Conservation (phyloP, 352 stramenopile species). For the Aphanomyces stellatus region DNA sequence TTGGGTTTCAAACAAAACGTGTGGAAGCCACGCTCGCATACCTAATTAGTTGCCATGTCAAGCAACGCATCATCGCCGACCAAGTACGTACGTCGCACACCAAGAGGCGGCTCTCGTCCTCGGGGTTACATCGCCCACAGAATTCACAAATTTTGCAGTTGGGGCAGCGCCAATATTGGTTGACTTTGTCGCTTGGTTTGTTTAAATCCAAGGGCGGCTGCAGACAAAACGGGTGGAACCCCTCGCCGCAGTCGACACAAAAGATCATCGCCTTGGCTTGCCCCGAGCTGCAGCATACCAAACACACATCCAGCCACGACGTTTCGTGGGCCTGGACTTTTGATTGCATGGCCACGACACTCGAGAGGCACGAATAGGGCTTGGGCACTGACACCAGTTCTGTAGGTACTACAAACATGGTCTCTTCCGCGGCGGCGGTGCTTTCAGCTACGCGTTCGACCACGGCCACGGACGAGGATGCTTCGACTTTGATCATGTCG, state of each 20-base stretch:
- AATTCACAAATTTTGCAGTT: conserved; percentile 97
- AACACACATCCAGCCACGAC: conserved; percentile 90
- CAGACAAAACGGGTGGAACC: conserved; percentile 90
- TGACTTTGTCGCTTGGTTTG: conserved; percentile 38
- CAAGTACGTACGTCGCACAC: conserved; percentile 12
- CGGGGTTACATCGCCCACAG: conserved; percentile 50
- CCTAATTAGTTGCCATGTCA: background rate
- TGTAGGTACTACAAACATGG: conserved; percentile 40
- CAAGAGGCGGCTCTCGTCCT: conserved; percentile 14
- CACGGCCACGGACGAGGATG: background rate
- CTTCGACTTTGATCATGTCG: background rate
- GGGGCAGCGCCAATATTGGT: conserved; percentile 84
- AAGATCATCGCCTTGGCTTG: conserved; percentile 83
- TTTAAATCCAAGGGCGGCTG: conserved; percentile 43
- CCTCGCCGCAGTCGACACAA: conserved; percentile 94
- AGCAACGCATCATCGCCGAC: background rate
- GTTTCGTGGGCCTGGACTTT: conserved; percentile 71
- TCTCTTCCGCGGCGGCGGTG: background rate
- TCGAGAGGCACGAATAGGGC: conserved; percentile 49
- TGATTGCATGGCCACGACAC: conserved; percentile 69
- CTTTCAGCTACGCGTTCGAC: background rate
- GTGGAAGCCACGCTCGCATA: conserved; percentile 49
- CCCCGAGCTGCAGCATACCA: conserved; percentile 83
- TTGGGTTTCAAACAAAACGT: conserved; percentile 38
- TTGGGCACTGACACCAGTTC: conserved; percentile 47